Percentiles rank a stretch among this genome's conserved stretches.
phyloP scores from a whole-genome alignment of 163 green algal genomes.

The Chlamydomonas reinhardtii region DNA sequence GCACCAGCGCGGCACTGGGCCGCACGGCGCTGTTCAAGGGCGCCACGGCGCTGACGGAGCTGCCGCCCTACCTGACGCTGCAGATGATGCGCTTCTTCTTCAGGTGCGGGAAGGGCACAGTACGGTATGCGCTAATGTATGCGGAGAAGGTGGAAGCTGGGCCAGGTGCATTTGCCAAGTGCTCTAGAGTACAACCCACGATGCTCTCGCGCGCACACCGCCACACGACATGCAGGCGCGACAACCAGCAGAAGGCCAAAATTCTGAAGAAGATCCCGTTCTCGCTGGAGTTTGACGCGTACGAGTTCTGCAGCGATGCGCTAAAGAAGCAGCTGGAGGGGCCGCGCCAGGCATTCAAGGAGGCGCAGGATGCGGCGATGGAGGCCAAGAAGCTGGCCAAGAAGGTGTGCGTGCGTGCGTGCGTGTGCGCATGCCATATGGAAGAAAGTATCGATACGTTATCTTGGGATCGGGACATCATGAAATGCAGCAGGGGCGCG shows the following conservation, averaged over 20 bases:
- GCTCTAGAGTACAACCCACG: too few species aligned
- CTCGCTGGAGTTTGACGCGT: slow-evolving; percentile 91
- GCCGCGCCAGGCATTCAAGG: slow-evolving; percentile 72
- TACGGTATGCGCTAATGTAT: too few species aligned
- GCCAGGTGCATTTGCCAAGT: too few species aligned
- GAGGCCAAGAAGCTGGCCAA: slow-evolving; percentile 58
- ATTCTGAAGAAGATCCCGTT: slow-evolving; percentile 94
- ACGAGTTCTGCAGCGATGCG: slow-evolving; percentile 92
- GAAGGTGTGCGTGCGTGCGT: slow-evolving; percentile 20
- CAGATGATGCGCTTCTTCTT: slow-evolving; percentile 97
- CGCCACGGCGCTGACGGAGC: slow-evolving; percentile 65
- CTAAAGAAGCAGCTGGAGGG: slow-evolving; percentile 85
- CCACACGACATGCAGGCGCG: slow-evolving; percentile 34
- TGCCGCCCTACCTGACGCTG: slow-evolving; percentile 93
- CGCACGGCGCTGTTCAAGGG: slow-evolving; percentile 78
- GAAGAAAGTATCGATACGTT: too few species aligned
- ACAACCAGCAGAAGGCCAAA: slow-evolving; percentile 97
- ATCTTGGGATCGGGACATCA: too few species aligned
- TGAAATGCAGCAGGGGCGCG: too few species aligned
- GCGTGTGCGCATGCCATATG: too few species aligned
- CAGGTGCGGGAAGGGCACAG: slow-evolving; percentile 68
- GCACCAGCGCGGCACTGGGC: slow-evolving; percentile 73
- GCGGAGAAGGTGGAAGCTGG: too few species aligned
- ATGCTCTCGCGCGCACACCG: too few species aligned
- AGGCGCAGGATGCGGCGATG: slow-evolving; percentile 64